A percentile compares a stretch with the other conserved stretches of the same genome.
These are phyloP conservation scores for Brassica juncea DNA, from an alignment of 345 rosid species.

Conservation along the genomic window DNA sequence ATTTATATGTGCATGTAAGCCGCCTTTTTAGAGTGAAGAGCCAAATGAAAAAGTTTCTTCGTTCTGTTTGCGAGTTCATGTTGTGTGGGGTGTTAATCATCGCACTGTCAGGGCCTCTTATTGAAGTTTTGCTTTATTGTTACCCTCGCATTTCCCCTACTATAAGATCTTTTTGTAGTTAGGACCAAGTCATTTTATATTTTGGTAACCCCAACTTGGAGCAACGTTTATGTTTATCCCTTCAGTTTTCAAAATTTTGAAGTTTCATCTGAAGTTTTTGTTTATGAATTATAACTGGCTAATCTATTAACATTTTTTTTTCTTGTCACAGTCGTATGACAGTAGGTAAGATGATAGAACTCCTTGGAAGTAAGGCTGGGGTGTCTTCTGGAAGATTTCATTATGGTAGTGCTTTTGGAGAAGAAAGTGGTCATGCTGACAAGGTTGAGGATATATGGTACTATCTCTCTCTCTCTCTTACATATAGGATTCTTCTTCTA, in stretches of 20 bases:
- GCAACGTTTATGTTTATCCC: background rate
- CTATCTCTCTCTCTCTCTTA: background rate
- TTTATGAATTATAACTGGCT: constrained; percentile 4
- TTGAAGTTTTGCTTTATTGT: background rate
- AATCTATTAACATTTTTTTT: constrained; percentile 3
- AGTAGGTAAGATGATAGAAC: constrained; percentile 98
- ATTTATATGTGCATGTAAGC: constrained; percentile 5
- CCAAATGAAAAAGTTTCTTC: background rate
- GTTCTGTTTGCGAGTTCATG: background rate
- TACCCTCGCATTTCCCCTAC: background rate
- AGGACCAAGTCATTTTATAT: background rate
- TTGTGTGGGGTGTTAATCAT: background rate
- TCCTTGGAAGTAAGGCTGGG: constrained; percentile 93
- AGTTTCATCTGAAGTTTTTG: constrained; percentile 1
- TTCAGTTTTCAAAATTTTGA: background rate
- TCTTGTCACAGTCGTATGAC: constrained; percentile 85
- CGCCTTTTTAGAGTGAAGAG: constrained; percentile 3
- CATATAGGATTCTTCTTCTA: background rate
- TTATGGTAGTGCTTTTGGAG: constrained; percentile 98
- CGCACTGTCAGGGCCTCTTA: background rate
- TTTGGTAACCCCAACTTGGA: constrained; percentile 11
- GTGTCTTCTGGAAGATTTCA: constrained; percentile 82
- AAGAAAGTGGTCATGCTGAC: constrained; percentile 94
- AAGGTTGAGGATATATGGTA: constrained; percentile 81
- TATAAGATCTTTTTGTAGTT: background rate